Conservation (phyloP, 2,329 filamentous ascomycete species). For the Paecilomyces niveus region DNA sequence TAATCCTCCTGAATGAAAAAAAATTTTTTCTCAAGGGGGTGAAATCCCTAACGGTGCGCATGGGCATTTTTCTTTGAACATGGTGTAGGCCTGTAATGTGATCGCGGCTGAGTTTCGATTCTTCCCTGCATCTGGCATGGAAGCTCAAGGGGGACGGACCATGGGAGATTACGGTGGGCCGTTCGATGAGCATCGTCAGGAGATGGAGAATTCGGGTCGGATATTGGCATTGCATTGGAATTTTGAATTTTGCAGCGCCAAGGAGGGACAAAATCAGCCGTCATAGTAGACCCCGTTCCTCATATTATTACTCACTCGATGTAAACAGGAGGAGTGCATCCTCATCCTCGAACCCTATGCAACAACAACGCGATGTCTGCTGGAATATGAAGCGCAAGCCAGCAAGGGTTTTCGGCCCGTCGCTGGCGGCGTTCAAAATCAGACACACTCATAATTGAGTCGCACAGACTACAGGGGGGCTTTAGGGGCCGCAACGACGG, state of each 20-base stretch:
- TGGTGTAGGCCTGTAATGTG: not conserved
- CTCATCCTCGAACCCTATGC: not conserved
- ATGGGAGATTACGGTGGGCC: not conserved
- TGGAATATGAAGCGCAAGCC: not conserved
- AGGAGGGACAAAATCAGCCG: not conserved
- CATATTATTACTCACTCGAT: not conserved
- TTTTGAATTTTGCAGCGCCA: not conserved
- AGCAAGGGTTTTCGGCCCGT: not conserved
- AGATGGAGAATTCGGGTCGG: not conserved
- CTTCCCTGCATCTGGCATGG: not conserved
- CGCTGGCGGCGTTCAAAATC: not conserved
- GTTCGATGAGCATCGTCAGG: not conserved
- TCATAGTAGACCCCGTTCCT: not conserved
- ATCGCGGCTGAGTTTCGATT: not conserved
- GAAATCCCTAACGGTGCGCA: not conserved
- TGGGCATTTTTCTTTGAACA: not conserved
- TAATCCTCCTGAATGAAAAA: not conserved
- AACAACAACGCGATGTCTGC: not conserved
- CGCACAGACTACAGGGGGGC: not conserved
- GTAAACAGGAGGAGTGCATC: not conserved
- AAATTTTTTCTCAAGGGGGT: not conserved
- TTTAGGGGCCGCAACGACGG: not conserved
- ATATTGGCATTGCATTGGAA: not conserved
- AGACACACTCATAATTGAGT: not conserved
- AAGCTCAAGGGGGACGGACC: not conserved